Percentiles rank a stretch among this genome's conserved stretches.
phyloP scores from a whole-genome alignment of 2,329 filamentous ascomycete species.

The Talaromyces sp. region DNA sequence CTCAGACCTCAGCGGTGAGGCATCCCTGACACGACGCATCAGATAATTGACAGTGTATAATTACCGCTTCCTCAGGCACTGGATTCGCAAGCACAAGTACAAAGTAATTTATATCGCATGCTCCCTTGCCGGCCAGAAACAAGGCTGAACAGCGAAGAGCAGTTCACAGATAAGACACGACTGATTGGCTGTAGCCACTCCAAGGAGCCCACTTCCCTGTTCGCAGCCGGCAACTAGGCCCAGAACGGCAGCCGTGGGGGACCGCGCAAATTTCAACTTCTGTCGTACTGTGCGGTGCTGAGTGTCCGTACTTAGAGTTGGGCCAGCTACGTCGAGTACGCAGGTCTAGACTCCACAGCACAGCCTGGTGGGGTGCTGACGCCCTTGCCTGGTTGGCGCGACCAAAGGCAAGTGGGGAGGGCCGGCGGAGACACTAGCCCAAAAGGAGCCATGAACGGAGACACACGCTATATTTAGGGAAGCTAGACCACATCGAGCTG shows the following conservation, averaged over 20 bases:
- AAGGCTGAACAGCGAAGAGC: background rate
- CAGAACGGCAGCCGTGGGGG: background rate
- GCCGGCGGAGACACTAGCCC: background rate
- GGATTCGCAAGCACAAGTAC: background rate
- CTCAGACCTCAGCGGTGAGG: background rate
- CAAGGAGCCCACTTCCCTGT: background rate
- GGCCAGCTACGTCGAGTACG: no score
- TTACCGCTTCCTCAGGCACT: background rate
- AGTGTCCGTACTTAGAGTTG: no score
- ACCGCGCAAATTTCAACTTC: background rate
- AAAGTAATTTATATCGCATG: background rate
- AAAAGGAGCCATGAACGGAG: background rate
- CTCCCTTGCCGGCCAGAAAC: background rate
- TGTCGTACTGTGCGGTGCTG: no score
- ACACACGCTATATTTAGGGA: background rate
- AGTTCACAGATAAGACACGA: no score
- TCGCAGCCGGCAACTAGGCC: background rate
- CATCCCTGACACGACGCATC: background rate
- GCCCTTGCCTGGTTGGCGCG: background rate
- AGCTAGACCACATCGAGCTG: background rate
- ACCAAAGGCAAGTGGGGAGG: background rate
- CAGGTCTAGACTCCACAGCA: background rate
- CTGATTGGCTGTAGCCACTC: background rate
- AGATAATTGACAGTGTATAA: background rate
- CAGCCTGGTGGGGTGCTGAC: background rate